Base-by-base conservation (phyloP, 805 yeast genomes). In the Candida suzukii region DNA sequence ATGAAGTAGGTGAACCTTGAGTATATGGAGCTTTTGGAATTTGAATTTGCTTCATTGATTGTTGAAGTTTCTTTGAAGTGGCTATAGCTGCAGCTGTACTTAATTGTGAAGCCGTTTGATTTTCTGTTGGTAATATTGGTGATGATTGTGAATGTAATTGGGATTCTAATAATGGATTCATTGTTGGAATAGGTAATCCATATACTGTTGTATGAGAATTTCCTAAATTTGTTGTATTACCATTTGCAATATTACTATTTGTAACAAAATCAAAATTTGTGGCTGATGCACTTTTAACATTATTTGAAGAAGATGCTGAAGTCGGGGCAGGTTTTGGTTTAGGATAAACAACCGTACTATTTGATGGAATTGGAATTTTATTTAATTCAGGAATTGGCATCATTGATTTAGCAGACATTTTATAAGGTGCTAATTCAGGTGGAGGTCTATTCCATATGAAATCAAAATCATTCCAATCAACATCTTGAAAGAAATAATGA, bases 371-470 rank as follows among this genome's bases (percentile, higher is more conserved):
- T 10, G 53, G 46, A 29, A 41, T 48, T 1, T 47, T 26, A 4
- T 40, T 33, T 30, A 74, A 52, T 43, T 68, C 78, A 0, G 91
- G 88, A 30, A 83, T 68, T 28, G 85, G 82, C 63, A 80, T 74
- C 93, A 85, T 84, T 1, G 91, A 76, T 53, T 80, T 78, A 0
- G 93, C 93, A 40, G 74, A 74, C 60, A 85, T 70, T 46, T 81
- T 83, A 53, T 81, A 85, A 0, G 91, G 88, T 1, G 81, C 76
- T 18, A 81, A 58, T 48, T 72, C 80, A 0, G 93, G 93, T 2
- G 83, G 80, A 2, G 64, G 62, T 0, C 50, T 48, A 12, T 63
- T 63, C 91, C 95, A 85, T 26, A 85, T 64, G 36, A 70, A 61
- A 26, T 67, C 73, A 30, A 64, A 61, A 52, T 78, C 71, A 24